Evolutionary conservation across 179 eudicot species (phyloP), one percentile per base, ranked within the genome.

Genomic region (Monotropa hypopitys): DNA sequence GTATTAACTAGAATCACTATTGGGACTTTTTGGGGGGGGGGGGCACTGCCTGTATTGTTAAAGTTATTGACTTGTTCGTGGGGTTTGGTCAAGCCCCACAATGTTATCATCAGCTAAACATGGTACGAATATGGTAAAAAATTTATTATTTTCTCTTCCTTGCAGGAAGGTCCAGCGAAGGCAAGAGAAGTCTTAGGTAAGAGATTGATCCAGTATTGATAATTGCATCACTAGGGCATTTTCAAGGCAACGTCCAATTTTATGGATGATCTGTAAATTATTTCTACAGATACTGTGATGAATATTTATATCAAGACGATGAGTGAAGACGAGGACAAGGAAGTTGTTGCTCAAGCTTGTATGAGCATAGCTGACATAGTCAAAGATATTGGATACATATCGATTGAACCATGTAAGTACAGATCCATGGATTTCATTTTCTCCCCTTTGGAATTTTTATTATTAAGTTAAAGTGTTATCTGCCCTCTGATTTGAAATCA

Each of bases 321-420:
- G 94, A 82, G 80, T 7, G 97, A 93, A 74, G 99, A 96, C 83
- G 97, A 96, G 83, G 98, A 93, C 86, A 93, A 96, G 81, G 98
- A 96, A 88, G 99, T 96, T 78, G 99, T 91, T 77, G 98, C 98
- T 84, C 97, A 91, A 86, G 90, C 97, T 84, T 96, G 99, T 83
- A 88, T 88, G 80, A 84, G 89, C 72, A 81, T 85, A 77, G 93
- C 94, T 73, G 97, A 91, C 80, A 87, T 91, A 70, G 56, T 90
- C 54, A 89, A 84, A 79, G 97, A 91, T 76, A 77, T 85, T 80
- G 96, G 97, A 80, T 91, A 83, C 82, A 43, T 80, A 68, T 90
- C 92, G 57, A 78, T 90, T 65, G 98, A 93, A 80, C 86, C 96
- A 82, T 90, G 99, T 96, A 74, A 90, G 98, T 84, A 49, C 70